A percentile compares a stretch with the other conserved stretches of the same genome.
Conservation (phyloP, 2,329 filamentous ascomycete species). For the Penicillium sp. region DNA sequence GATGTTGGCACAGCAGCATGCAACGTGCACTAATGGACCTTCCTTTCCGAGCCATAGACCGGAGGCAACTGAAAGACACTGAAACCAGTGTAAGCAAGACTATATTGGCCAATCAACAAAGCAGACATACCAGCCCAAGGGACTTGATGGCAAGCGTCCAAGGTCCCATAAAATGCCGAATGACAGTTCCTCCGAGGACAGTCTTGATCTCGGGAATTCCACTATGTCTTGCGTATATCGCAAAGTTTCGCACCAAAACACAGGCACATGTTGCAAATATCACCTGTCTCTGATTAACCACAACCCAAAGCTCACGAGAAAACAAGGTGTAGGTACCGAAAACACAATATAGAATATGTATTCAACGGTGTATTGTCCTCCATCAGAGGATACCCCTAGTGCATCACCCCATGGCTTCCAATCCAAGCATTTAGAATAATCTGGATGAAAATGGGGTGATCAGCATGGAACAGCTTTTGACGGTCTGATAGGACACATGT, state of each 20-base stretch:
- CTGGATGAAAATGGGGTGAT: slow-evolving; percentile 31
- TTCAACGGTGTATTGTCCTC: slow-evolving; percentile 76
- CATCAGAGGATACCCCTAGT: slow-evolving; percentile 62
- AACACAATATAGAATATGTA: slow-evolving; percentile 85
- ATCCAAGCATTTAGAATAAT: slow-evolving; percentile 74
- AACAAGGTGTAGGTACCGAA: slow-evolving; percentile 56
- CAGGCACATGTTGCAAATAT: slow-evolving; percentile 75
- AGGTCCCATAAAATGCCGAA: slow-evolving; percentile 75
- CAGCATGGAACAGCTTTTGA: not conserved
- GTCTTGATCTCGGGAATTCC: slow-evolving; percentile 99
- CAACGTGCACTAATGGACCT: slow-evolving; percentile 90
- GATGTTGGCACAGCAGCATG: slow-evolving; percentile 91
- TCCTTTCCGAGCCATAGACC: slow-evolving; percentile 97
- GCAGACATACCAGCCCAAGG: slow-evolving; percentile 67
- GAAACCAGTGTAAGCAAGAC: slow-evolving; percentile 25
- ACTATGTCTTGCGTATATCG: slow-evolving; percentile 85
- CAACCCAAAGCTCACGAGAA: not conserved
- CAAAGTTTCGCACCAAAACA: slow-evolving; percentile 77
- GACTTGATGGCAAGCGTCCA: slow-evolving; percentile 93
- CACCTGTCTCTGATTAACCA: slow-evolving; percentile 52
- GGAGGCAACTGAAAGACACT: slow-evolving; percentile 87
- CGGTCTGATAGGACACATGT: not conserved
- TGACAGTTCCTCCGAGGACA: slow-evolving; percentile 88
- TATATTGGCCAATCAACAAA: not conserved
- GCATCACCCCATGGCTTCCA: slow-evolving; percentile 85